Conservation (phyloP, 2,329 filamentous ascomycete genomes). For the Apiospora phragmitis region DNA sequence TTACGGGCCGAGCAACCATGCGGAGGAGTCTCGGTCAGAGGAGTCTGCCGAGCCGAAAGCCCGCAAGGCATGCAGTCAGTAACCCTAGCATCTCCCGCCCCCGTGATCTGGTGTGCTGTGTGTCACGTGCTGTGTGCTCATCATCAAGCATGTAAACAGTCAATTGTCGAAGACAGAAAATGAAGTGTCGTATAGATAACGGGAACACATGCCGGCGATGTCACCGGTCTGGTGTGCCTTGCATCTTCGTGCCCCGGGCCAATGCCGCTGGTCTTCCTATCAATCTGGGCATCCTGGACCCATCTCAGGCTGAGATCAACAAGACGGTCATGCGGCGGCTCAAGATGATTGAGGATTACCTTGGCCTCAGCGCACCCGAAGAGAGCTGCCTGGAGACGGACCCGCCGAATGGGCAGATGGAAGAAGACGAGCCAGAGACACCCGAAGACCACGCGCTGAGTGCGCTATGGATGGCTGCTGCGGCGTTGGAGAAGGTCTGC, state of each 20-base stretch:
- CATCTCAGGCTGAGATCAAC: slow-evolving; percentile 20
- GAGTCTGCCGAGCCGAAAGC: slow-evolving; percentile 24
- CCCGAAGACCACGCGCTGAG: slow-evolving; percentile 12
- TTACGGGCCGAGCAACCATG: slow-evolving; percentile 3
- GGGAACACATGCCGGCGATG: slow-evolving; percentile 36
- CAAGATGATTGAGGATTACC: slow-evolving; percentile 27
- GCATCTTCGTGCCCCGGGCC: slow-evolving; percentile 40
- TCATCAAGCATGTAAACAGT: slow-evolving; percentile 17
- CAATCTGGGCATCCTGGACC: slow-evolving; percentile 11
- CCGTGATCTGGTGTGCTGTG: background rate
- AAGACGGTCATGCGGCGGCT: slow-evolving; percentile 23
- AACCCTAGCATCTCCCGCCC: background rate
- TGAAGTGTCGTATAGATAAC: slow-evolving; percentile 38
- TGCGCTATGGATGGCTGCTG: slow-evolving; percentile 31
- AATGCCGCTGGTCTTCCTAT: slow-evolving; percentile 32
- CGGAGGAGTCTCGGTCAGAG: slow-evolving; percentile 18
- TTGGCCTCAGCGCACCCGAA: slow-evolving; percentile 19
- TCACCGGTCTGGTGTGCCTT: slow-evolving; percentile 35
- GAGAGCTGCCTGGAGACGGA: slow-evolving; percentile 8
- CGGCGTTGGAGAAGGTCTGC: slow-evolving; percentile 26
- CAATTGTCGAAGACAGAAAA: slow-evolving; percentile 33
- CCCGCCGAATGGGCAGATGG: slow-evolving; percentile 18
- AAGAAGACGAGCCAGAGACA: slow-evolving; percentile 10
- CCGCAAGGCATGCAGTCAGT: slow-evolving; percentile 32
- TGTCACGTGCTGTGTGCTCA: slow-evolving; percentile 13